Evolutionary conservation across 371 early-diverging fungal genomes (phyloP), one percentile per base, ranked within the genome.

Genomic region (Paraphysoderma sedebokerense): DNA sequence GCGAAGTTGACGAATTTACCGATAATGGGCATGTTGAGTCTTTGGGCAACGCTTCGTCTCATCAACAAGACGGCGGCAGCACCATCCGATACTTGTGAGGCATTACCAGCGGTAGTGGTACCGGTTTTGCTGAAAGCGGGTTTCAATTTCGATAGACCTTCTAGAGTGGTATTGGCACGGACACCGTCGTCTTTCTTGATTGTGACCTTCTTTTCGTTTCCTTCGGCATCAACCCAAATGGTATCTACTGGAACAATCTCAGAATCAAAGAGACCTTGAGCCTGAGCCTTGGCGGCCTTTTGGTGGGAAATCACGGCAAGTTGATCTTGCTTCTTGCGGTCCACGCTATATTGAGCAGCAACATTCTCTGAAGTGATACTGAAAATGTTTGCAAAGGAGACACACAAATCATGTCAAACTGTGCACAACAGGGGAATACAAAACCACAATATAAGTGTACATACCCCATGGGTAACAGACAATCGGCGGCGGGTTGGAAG

Each of bases 41-140:
- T 82, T 57, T 81, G 67, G 19, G 98, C 98, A 27, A 75, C 83
- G 66, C 76, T 79, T 54, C 98, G 82, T 70, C 82, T 85, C 85
- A 87, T 87, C 63, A 98, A 63, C 45, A 98, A 66, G 32, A 96
- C 95, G 19, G 91, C 93, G 31, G 95, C 96, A 36, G 97, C 97
- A 61, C 97, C 98, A 64, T 98, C 98, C 19, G 92, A 86, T 32
- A 97, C 92, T 72, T 98, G 98, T 52, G 97, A 97, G 40, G 97
- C 82, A 62, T 90, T 96, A 50, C 95, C 98, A 36, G 98, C 96
- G 30, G 98, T 97, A 51, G 96, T 89, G 45, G 75, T 54, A 39
- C 95, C 97, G 44, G 77, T 62, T 35, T 77, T 75, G 44, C 68
- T 77, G 65, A 98, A 98, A 24, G 87, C 95, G 34, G 98, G 89